Evolutionary conservation across 306 rosid species (phyloP), one percentile per base, ranked within the genome.

Genomic region (Amphicarpaea edgeworthii): DNA sequence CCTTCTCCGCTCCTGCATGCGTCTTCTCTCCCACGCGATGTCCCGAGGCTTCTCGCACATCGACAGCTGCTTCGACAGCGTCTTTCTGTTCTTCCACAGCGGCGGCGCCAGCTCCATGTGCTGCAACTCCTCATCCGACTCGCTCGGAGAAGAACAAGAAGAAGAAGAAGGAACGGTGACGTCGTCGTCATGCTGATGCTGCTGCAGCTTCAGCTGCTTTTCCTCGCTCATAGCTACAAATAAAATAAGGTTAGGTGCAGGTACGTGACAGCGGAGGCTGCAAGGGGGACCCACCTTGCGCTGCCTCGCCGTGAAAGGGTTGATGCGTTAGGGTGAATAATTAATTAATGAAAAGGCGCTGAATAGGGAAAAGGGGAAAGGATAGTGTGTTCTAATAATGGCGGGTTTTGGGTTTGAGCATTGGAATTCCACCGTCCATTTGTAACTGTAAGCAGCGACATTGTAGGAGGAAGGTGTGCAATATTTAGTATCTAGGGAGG

Each of bases 21-120:
- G 88, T 61, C 88, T 86, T 75, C 67, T 95, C 88, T 95, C 99
- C 99, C 99, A 95, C 0, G 93, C 99, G 0, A 82, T 79, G 73
- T 95, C 93, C 0, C 99, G 78, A 0, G 91, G 75, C 12, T 83
- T 95, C 77, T 88, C 96, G 16, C 90, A 84, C 96, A 87, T 77
- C 0, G 97, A 95, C 0, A 90, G 54, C 61, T 89, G 97, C 85
- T 88, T 90, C 0, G 90, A 85, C 30, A 89, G 37, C 58, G 85
- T 79, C 84, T 80, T 90, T 40, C 70, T 71, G 78, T 37, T 82
- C 73, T 54, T 83, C 87, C 80, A 46, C 10, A 51, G 59, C 5
- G 85, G 79, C 1, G 94, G 89, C 8, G 75, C 87, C 81, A 88
- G 17, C 3, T 60, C 50, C 93, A 87, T 86, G 70, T 80, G 82